phyloP scores from a whole-genome alignment of 2,329 filamentous ascomycete species.

The Ophiostoma perfectum region DNA sequence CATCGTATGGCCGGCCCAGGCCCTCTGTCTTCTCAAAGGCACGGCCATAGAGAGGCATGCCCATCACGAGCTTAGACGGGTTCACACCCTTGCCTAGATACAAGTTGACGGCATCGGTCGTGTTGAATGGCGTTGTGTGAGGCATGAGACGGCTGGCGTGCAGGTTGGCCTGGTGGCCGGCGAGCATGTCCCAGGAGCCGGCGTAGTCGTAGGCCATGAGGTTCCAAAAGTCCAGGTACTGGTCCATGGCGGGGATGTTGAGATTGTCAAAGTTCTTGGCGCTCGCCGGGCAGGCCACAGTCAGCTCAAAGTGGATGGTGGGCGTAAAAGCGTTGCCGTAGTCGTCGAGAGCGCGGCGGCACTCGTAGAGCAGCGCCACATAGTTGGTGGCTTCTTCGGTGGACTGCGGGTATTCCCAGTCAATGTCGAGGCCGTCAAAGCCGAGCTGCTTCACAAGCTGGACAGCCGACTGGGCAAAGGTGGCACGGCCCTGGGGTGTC shows the following conservation, averaged over 20 bases:
- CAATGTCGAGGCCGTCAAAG: constrained; percentile 55
- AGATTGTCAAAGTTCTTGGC: constrained; percentile 58
- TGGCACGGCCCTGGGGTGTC: constrained; percentile 60
- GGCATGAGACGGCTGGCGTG: constrained; percentile 47
- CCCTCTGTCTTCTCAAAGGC: constrained; percentile 76
- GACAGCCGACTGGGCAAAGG: constrained; percentile 70
- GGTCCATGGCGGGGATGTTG: constrained; percentile 59
- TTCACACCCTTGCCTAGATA: constrained; percentile 64
- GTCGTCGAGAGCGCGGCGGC: constrained; percentile 53
- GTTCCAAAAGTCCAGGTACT: constrained; percentile 67
- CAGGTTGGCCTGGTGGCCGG: constrained; percentile 79
- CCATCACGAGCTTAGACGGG: constrained; percentile 71
- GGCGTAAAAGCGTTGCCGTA: constrained; percentile 44
- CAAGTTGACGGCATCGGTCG: constrained; percentile 61
- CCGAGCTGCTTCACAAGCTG: constrained; percentile 73
- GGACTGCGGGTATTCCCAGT: constrained; percentile 62
- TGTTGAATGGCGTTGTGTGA: constrained; percentile 70
- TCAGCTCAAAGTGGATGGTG: constrained; percentile 56
- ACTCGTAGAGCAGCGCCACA: constrained; percentile 53
- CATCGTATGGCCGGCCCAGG: constrained; percentile 61
- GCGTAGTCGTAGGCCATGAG: constrained; percentile 87
- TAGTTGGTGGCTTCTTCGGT: constrained; percentile 51
- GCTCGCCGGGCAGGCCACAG: constrained; percentile 59
- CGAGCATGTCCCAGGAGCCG: constrained; percentile 67
- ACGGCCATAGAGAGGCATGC: constrained; percentile 89